phyloP scores from a whole-genome alignment of 2,329 filamentous ascomycete species.

The Ophiostoma australiae region DNA sequence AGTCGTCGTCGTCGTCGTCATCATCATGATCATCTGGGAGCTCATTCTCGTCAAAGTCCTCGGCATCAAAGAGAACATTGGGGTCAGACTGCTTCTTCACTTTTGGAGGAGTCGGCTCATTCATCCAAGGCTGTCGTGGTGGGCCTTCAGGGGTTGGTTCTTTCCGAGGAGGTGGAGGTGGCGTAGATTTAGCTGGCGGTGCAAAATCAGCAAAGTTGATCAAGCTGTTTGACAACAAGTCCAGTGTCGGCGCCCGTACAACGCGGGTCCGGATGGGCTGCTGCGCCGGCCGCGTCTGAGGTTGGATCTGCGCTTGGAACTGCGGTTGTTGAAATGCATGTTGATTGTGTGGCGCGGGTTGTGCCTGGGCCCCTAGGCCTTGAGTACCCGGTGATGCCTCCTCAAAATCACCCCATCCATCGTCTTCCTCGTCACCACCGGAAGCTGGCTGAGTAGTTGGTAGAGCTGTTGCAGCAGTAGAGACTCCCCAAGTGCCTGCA shows the following conservation, averaged over 20 bases:
- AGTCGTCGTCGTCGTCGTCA: constrained; percentile 29
- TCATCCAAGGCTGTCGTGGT: constrained; percentile 15
- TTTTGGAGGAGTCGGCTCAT: constrained; percentile 3
- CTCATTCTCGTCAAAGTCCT: constrained; percentile 45
- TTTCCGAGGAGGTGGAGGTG: neutral
- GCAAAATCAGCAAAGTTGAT: constrained; percentile 36
- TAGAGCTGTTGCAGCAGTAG: constrained; percentile 24
- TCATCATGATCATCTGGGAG: constrained; percentile 39
- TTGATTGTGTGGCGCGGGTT: neutral
- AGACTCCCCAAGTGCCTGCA: constrained; percentile 19
- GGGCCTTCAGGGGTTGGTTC: neutral
- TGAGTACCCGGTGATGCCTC: constrained; percentile 37
- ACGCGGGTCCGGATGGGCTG: constrained; percentile 32
- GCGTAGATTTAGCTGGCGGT: neutral
- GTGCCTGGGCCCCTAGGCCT: constrained; percentile 25
- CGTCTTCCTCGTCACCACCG: constrained; percentile 46
- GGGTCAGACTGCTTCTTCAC: constrained; percentile 36
- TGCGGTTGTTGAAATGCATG: neutral
- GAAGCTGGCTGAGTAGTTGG: neutral
- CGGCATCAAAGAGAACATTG: constrained; percentile 63
- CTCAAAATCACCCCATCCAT: constrained; percentile 66
- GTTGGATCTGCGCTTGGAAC: constrained; percentile 20
- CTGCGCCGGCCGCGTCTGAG: constrained; percentile 22
- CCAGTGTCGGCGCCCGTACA: constrained; percentile 48
- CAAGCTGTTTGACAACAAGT: constrained; percentile 51